Evolutionary conservation across 2,329 filamentous ascomycete species (phyloP), one percentile per base, ranked within the genome.

Genomic region (Aspergillaceae sp.): DNA sequence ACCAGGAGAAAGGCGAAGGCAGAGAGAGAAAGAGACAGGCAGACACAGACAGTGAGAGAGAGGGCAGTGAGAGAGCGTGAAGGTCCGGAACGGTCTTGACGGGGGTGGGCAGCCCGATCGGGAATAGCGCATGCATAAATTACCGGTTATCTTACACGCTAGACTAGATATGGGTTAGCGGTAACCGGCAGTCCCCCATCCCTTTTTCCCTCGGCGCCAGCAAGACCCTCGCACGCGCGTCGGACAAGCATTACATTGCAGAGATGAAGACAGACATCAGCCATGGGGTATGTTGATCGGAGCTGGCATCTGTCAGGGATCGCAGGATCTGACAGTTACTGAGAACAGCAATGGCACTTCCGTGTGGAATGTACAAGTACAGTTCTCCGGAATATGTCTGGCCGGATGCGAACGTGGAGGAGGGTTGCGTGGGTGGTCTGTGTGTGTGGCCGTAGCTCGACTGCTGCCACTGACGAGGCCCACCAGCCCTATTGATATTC

Each of bases 1-100:
- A 52, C 51, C 53, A 50, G 47, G 50, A 29, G 40, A 45, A 45
- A 46, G 51, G 44, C 49, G 48, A 44, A 46, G 49, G 44, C 46
- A 50, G 46, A 49, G 36, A 38, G 19, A 38, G 10, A 28, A 27
- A 38, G 8, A 2, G 6, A 6, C 34, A 38, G 19, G 27, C 6
- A 2, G 19, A 36, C n/a, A 5, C 7, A 7, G 8, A 36, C 4
- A 33, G 32, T 35, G 19, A 37, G 33, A 41, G 33, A 42, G 40
- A 40, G 43, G 41, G 42, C 32, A 32, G 32, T 28, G 43, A 47
- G 41, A 41, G 45, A 44, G 34, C 28, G 19, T 36, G 44, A 42
- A 41, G 38, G 35, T 29, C 37, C 34, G 34, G 44, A 34, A 46
- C 36, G 19, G 36, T 38, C 36, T 19, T 26, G 36, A 19, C 19